Evolutionary conservation across 768 basidiomycete genomes (phyloP).

Genomic region (Xerocomellus intermedius): DNA sequence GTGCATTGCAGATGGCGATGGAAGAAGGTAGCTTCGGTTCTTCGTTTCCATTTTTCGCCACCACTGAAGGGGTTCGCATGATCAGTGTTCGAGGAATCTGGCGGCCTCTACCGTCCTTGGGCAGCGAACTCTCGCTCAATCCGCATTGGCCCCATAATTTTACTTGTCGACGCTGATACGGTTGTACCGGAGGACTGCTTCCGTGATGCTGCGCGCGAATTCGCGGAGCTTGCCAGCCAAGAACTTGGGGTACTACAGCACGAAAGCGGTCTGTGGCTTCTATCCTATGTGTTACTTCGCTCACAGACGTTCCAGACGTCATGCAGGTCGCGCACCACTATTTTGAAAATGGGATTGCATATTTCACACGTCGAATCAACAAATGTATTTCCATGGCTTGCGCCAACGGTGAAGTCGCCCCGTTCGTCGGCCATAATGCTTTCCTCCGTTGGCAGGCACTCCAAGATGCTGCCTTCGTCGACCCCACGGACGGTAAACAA

Average conservation of each 20-base stretch:
- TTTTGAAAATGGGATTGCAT: constrained; percentile 88
- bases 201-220: constrained; percentile 84
- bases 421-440: constrained; percentile 86
- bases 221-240: constrained; percentile 64
- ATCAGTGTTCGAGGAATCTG: constrained; percentile 50
- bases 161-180: constrained; percentile 88
- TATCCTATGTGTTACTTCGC: neutral
- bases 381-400: constrained; percentile 76
- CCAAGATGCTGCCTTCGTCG: constrained; percentile 80
- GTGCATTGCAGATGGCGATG: constrained; percentile 49
- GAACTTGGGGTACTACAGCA: constrained; percentile 86
- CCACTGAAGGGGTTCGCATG: constrained; percentile 40
- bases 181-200: constrained; percentile 90
- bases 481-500: constrained; percentile 54
- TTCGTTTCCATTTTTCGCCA: constrained; percentile 34
- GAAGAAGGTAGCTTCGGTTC: constrained; percentile 43
- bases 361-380: constrained; percentile 87
- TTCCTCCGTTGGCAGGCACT: constrained; percentile 89
- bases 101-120: constrained; percentile 64
- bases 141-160: constrained; percentile 73
- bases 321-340: constrained; percentile 90
- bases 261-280: constrained; percentile 65
- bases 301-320: constrained; percentile 51
- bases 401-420: constrained; percentile 74
- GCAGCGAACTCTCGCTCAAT: constrained; percentile 71